Evolutionary conservation across 345 rosid genomes (phyloP).

Genomic region (Linum trigynum): DNA sequence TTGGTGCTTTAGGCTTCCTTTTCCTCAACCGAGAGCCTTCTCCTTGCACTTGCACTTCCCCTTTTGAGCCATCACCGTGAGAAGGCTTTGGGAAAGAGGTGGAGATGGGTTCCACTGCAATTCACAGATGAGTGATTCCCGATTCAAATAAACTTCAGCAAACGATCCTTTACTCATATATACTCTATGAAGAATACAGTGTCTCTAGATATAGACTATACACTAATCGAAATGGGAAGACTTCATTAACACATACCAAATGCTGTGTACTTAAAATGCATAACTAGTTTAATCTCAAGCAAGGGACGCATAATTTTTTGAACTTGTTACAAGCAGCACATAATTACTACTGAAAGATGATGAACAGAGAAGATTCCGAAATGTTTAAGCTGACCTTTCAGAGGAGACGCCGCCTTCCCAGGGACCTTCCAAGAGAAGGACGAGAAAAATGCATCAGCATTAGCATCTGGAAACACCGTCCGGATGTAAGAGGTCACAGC

Average conservation of each 20-base stretch:
- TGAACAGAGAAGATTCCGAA: not conserved
- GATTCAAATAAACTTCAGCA: not conserved
- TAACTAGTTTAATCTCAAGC: too few species aligned
- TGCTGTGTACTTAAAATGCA: not conserved
- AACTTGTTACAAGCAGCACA: not conserved
- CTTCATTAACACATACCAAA: not conserved
- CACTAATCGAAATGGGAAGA: not conserved
- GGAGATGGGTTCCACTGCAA: conserved; percentile 27
- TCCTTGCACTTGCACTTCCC: conserved; percentile 17
- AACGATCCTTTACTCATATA: not conserved
- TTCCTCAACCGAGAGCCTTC: conserved; percentile 24
- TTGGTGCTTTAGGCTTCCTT: conserved; percentile 24
- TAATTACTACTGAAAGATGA: not conserved
- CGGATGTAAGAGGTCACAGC: conserved; percentile 12
- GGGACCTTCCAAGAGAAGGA: conserved; percentile 25
- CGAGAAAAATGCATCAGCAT: conserved; percentile 20
- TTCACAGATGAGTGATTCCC: not conserved
- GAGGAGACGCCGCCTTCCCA: conserved; percentile 6
- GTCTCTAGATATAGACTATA: not conserved
- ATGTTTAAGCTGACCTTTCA: conserved; percentile 13
- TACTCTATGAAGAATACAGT: not conserved
- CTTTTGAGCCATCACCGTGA: conserved; percentile 11
- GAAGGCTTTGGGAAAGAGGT: conserved; percentile 15
- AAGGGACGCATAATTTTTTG: too few species aligned
- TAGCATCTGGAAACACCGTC: conserved; percentile 13